These are phyloP conservation scores for Santalum album DNA, from an alignment of 164 flowering plant genomes.

Conservation along the genomic window DNA sequence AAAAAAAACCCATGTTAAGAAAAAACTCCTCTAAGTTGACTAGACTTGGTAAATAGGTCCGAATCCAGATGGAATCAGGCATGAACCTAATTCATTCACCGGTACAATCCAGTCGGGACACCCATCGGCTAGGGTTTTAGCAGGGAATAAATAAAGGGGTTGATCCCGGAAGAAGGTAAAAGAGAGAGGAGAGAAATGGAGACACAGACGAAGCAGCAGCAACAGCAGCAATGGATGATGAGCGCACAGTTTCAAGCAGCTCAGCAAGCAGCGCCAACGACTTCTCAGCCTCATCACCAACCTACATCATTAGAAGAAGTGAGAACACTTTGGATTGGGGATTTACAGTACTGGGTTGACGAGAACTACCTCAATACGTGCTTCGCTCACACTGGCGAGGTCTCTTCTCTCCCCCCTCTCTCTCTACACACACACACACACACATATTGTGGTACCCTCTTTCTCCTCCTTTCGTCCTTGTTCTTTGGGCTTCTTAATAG, in stretches of 20 bases:
- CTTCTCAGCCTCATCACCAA: slow-evolving; percentile 35
- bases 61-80: too few species aligned
- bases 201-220: slow-evolving; percentile 17
- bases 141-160: too few species aligned
- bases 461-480: background rate
- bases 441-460: slow-evolving; percentile 5
- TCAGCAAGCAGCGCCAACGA: slow-evolving; percentile 8
- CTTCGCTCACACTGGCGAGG: slow-evolving; percentile 89
- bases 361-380: slow-evolving; percentile 73
- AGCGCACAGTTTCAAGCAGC: slow-evolving; percentile 21
- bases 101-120: too few species aligned
- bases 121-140: too few species aligned
- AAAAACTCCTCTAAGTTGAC: too few species aligned
- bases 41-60: too few species aligned
- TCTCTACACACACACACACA: too few species aligned
- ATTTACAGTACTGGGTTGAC: slow-evolving; percentile 92
- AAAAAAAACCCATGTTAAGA: too few species aligned
- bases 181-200: slow-evolving; percentile 8
- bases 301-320: slow-evolving; percentile 79
- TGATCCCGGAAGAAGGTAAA: too few species aligned
- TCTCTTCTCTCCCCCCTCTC: slow-evolving; percentile 8
- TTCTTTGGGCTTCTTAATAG: too few species aligned
- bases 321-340: slow-evolving; percentile 94
- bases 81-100: too few species aligned
- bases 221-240: slow-evolving; percentile 25